Evolutionary conservation across 2,329 filamentous ascomycete genomes (phyloP), one percentile per base, ranked within the genome.

Genomic region (Xenosphaeropsis pyriputrescens): DNA sequence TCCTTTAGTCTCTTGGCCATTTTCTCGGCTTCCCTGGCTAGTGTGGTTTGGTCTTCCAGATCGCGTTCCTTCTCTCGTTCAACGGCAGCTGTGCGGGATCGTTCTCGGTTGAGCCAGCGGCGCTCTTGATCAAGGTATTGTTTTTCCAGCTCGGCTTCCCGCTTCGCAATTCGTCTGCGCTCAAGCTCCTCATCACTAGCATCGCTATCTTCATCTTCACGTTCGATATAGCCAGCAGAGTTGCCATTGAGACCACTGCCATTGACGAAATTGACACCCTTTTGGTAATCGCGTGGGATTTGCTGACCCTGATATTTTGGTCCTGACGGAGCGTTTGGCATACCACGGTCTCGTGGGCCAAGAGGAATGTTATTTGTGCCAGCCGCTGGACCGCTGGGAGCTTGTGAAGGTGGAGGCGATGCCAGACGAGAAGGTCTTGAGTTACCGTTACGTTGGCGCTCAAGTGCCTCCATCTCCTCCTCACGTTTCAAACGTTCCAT

Each of bases 31-130:
- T 73, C 70, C 35, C 75, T 70, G 43, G 78, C 71, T 2, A 72
- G 57, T 14, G 75, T 75, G 17, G 74, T 73, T 3, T 73, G 70
- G 47, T 93, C 84, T 36, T 83, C 77, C 43, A 75, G 75, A 51
- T 93, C 85, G 9, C 85, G 78, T 18, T 80, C 80, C 48, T 75
- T 78, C 53, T 95, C 88, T 41, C 91, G 77, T 47, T 93, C 82
- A 16, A 95, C 64, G 0, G 91, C 89, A 4, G 85, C 83, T 12
- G 84, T 81, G 31, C 85, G 74, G 42, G 82, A 82, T 38, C 81
- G 75, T 57, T 98, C 91, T 33, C 88, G 76, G 54, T 93, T 93
- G 18, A 85, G 67, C 89, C 89, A 96, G 44, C 85, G 79, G 19
- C 85, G 76, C 55, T 95, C 85, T 32, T 88, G 80, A 48, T 94